phyloP scores from a whole-genome alignment of 192 early-diverging fungal species.

The Rhizoclosmatium globosum region DNA sequence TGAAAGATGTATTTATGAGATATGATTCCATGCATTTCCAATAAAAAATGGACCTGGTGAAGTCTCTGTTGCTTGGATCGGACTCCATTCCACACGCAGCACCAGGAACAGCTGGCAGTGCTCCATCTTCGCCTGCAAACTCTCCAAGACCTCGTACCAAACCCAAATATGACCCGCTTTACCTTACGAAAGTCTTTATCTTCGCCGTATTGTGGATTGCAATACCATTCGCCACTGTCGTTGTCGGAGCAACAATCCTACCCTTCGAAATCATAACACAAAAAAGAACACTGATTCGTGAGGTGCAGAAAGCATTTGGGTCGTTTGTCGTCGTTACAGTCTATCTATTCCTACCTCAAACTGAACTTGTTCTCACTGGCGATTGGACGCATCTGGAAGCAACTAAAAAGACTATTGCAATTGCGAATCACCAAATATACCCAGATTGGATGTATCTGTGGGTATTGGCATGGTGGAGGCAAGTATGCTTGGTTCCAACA shows the following conservation, averaged over 20 bases:
- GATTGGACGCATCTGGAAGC: constrained; percentile 42
- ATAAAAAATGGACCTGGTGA: constrained; percentile 12
- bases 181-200: constrained; percentile 26
- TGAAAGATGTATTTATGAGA: too few species aligned
- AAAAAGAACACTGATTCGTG: constrained; percentile 18
- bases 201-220: constrained; percentile 45
- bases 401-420: constrained; percentile 42
- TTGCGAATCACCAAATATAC: constrained; percentile 44
- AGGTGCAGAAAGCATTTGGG: constrained; percentile 49
- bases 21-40: too few species aligned
- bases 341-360: constrained; percentile 41
- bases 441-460: constrained; percentile 68
- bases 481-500: not conserved
- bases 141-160: not conserved
- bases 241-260: constrained; percentile 41
- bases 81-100: not conserved
- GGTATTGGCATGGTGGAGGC: constrained; percentile 50
- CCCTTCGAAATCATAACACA: too few species aligned
- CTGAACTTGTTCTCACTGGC: constrained; percentile 53
- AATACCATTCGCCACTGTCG: constrained; percentile 28
- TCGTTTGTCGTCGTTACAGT: constrained; percentile 45
- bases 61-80: constrained; percentile 3
- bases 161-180: not conserved
- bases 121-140: not conserved
- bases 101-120: not conserved